Evolutionary conservation across 345 rosid species (phyloP).

Genomic region (Salix udensis): DNA sequence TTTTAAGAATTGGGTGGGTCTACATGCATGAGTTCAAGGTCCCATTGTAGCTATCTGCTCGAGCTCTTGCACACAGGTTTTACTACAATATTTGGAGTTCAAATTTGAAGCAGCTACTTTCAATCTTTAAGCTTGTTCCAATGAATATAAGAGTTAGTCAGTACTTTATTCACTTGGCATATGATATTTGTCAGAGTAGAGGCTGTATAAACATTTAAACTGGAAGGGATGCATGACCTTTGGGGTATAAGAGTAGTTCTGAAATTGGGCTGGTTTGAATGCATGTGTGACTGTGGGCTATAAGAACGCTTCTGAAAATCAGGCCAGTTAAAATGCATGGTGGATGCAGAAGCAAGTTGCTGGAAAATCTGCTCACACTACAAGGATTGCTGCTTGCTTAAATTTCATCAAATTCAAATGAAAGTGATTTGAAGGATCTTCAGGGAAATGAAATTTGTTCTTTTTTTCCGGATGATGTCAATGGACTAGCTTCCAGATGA

Average conservation of each 20-base stretch:
- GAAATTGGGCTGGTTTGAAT: neutral
- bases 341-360: neutral
- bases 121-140: neutral
- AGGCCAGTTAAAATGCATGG: neutral
- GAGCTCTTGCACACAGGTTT: neutral
- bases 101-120: neutral
- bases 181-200: neutral
- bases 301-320: neutral
- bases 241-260: neutral
- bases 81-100: neutral
- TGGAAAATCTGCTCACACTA: neutral
- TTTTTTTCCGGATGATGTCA: neutral
- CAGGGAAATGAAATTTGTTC: neutral
- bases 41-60: neutral
- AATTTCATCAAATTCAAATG: neutral
- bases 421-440: neutral
- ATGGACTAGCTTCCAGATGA: neutral
- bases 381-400: neutral
- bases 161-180: neutral
- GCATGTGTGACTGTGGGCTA: neutral
- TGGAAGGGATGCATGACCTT: neutral
- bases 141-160: neutral
- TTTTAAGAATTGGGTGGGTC: conserved; percentile 97
- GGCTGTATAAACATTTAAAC: neutral
- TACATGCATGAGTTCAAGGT: conserved; percentile 48